Base-by-base conservation (phyloP, 2,329 filamentous ascomycete genomes). In the Botryotinia calthae region DNA sequence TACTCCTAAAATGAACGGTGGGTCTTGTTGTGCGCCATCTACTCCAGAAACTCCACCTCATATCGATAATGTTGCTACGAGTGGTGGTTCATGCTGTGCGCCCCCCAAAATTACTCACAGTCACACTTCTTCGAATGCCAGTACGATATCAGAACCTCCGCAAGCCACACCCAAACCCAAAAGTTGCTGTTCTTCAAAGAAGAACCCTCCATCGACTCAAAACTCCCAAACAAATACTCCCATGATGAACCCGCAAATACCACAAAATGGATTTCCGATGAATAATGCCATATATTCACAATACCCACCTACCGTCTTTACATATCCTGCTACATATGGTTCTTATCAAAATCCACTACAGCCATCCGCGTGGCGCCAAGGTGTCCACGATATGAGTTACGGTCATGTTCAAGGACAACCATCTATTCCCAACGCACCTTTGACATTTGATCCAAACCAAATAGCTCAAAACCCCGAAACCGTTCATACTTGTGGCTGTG, bases 401-500 rank as follows among this genome's bases (percentile, higher is more conserved):
- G 75, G 81, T n/a, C 82, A 83, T 66, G 78, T 79, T 28, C 72
- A 78, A 46, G 77, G 80, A 58, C 78, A 80, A 67, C 62, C 28
- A 31, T 67, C 72, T 62, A 61, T 74, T 20, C 68, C 74, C 22
- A 54, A 69, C 16, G 76, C 64, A 20, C 66, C 71, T 59, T 37
- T 77, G 65, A 37, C 75, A 66, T 75, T 74, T 76, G 56, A 79
- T 79, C 81, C 76, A 72, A 66, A 84, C 81, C 31, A 82, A 79
- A 70, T 82, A 83, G 63, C 83, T 81, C 71, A 77, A 76, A 74
- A 42, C 28, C 61, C 76, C 4, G 74, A 80, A 31, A 79, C 77
- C 0, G 46, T 79, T 22, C 85, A 87, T 75, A 83, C 84, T 37
- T 93, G 91, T 77, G 84, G 84, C 65, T 93, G 91, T 78, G 91